Evolutionary conservation across 768 basidiomycete genomes (phyloP).

Genomic region (Gelatoporia subvermispora): DNA sequence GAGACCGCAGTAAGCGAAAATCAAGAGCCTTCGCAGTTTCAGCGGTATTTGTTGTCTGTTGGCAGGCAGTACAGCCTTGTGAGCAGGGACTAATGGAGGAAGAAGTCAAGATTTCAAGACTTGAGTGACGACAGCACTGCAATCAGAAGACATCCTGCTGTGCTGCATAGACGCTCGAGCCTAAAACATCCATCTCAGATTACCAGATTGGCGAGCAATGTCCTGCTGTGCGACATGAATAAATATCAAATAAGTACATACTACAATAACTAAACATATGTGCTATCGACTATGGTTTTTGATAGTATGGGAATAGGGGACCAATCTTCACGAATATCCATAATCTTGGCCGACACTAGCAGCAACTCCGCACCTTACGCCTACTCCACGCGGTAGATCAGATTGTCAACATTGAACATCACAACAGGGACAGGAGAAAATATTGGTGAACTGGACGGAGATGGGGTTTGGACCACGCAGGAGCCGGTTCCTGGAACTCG

Average conservation of each 20-base stretch:
- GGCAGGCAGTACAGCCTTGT: too few relatives aligned
- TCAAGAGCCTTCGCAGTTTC: not conserved
- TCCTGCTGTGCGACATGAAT: not conserved
- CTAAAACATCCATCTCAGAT: too few relatives aligned
- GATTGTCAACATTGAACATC: not conserved
- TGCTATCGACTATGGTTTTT: slow-evolving; percentile 1
- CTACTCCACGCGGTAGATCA: not conserved
- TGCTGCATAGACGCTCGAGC: too few relatives aligned
- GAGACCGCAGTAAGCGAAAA: too few relatives aligned
- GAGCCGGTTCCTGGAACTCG: slow-evolving; percentile 76
- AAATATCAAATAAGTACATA: slow-evolving; percentile 5
- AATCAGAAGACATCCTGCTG: too few relatives aligned
- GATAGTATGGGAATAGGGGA: not conserved
- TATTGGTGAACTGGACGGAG: not conserved
- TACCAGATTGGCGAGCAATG: too few relatives aligned
- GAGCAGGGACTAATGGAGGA: too few relatives aligned
- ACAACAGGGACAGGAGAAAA: not conserved
- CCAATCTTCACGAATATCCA: slow-evolving; percentile 7
- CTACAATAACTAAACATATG: slow-evolving; percentile 4
- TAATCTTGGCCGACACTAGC: not conserved
- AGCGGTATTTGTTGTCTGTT: too few relatives aligned
- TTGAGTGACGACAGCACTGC: too few relatives aligned
- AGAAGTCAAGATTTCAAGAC: too few relatives aligned
- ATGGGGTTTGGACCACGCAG: not conserved
- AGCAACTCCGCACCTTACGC: not conserved